A percentile compares a stretch with the other conserved stretches of the same genome.
Evolutionary conservation across 306 rosid species (phyloP).

Genomic region (Lathyrus tuberosus): DNA sequence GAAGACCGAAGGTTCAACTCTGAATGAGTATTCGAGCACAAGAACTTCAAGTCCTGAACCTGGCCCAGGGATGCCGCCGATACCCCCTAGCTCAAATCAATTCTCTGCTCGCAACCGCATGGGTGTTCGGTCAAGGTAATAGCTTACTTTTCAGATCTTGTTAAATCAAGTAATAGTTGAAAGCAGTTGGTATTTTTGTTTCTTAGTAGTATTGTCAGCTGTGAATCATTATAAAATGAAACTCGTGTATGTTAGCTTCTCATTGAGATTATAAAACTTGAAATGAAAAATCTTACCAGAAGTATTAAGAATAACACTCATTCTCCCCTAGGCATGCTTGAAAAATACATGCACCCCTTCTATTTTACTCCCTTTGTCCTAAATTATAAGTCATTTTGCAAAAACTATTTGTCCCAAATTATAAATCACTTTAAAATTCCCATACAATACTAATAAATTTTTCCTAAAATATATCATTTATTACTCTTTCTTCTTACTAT

Average conservation of each 20-base stretch:
- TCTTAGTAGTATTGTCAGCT: not conserved
- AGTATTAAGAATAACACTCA: not conserved
- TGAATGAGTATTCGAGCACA: slow-evolving; percentile 44
- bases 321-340: not conserved
- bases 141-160: slow-evolving; percentile 3
- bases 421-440: too few species aligned
- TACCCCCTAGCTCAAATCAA: slow-evolving; percentile 79
- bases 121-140: slow-evolving; percentile 85
- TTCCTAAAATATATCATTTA: too few species aligned
- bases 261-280: slow-evolving; percentile 5
- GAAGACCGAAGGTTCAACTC: slow-evolving; percentile 57
- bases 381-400: too few species aligned
- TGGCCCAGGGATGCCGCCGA: slow-evolving; percentile 73
- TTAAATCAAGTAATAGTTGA: slow-evolving; percentile 1
- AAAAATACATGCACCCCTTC: not conserved
- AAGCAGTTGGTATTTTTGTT: slow-evolving; percentile 15
- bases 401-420: too few species aligned
- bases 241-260: not conserved
- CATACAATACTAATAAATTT: too few species aligned
- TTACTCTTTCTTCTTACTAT: too few species aligned
- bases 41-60: slow-evolving; percentile 54
- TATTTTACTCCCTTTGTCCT: too few species aligned
- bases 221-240: slow-evolving; percentile 11
- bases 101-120: slow-evolving; percentile 75
- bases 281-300: slow-evolving; percentile 11